These are phyloP conservation scores for Paramecium biaurelia DNA, from an alignment of 73 alveolate genomes.

Conservation along the genomic window DNA sequence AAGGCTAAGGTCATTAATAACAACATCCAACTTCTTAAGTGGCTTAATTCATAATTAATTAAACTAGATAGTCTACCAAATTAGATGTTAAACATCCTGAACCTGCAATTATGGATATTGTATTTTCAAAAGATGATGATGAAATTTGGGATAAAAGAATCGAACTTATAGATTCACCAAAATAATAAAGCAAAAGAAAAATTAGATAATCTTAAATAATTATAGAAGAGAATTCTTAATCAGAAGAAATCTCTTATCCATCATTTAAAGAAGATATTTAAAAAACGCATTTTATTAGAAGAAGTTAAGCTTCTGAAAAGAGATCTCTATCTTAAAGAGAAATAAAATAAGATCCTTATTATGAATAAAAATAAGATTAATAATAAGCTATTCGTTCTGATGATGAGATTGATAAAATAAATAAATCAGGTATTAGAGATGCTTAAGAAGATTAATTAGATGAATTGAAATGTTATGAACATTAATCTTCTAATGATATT, in stretches of 20 bases:
- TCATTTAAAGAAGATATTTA: not conserved
- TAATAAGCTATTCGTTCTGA: not conserved
- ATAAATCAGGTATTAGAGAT: not conserved
- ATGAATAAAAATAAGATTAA: not conserved
- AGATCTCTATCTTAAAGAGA: not conserved
- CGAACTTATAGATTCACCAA: not conserved
- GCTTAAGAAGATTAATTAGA: not conserved
- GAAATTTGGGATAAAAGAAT: not conserved
- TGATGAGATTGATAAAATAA: not conserved
- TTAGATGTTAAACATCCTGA: not conserved
- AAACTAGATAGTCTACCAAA: not conserved
- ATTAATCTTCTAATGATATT: not conserved
- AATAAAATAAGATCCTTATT: not conserved
- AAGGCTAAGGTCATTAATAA: not conserved
- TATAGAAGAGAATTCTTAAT: not conserved
- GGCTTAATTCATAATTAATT: not conserved
- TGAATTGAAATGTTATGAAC: not conserved
- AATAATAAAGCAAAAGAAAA: not conserved
- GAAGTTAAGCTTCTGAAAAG: not conserved
- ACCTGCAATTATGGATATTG: not conserved
- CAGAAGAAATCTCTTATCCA: not conserved
- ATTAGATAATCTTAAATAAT: not conserved
- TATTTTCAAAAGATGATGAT: not conserved
- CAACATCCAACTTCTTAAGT: not conserved
- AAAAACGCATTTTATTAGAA: not conserved